phyloP scores from a whole-genome alignment of 345 rosid species.

The Eucalyptus pauciflora region DNA sequence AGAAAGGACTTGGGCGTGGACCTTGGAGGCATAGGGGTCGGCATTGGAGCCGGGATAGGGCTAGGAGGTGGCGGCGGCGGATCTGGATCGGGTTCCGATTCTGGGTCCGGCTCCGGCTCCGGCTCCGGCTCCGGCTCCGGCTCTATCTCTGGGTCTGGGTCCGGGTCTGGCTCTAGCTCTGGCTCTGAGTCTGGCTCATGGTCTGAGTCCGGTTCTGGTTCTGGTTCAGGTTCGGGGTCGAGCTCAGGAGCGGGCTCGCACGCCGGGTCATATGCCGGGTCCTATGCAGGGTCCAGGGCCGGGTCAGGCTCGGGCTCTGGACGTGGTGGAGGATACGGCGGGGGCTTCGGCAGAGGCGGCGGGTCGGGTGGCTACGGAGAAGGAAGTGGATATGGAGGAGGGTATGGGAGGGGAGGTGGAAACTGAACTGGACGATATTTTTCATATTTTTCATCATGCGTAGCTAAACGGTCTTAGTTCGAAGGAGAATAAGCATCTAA shows the following conservation, averaged over 20 bases:
- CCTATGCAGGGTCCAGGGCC: not conserved
- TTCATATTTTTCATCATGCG: not conserved
- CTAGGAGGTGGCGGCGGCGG: conserved; percentile 27
- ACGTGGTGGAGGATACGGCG: not conserved
- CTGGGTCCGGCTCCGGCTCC: not conserved
- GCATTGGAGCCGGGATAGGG: conserved; percentile 55
- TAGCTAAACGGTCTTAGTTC: not conserved
- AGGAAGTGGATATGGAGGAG: not conserved
- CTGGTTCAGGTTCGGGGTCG: conserved; percentile 1
- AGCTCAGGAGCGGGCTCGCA: conserved; percentile 6
- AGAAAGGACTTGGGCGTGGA: conserved; percentile 71
- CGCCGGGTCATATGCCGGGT: conserved; percentile 3
- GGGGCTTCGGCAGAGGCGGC: not conserved
- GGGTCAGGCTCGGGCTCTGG: not conserved
- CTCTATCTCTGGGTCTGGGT: not conserved
- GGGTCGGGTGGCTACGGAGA: not conserved
- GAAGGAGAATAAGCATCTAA: not conserved
- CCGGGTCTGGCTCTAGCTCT: not conserved
- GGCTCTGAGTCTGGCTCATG: conserved; percentile 5
- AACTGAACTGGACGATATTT: not conserved
- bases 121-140: not conserved
- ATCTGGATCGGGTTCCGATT: not conserved
- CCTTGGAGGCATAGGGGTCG: conserved; percentile 70
- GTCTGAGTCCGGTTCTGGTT: not conserved
- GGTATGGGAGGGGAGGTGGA: not conserved